These are phyloP conservation scores for Dendrocalamus latiflorus DNA, from an alignment of 202 grass and related monocot species.

Conservation along the genomic window DNA sequence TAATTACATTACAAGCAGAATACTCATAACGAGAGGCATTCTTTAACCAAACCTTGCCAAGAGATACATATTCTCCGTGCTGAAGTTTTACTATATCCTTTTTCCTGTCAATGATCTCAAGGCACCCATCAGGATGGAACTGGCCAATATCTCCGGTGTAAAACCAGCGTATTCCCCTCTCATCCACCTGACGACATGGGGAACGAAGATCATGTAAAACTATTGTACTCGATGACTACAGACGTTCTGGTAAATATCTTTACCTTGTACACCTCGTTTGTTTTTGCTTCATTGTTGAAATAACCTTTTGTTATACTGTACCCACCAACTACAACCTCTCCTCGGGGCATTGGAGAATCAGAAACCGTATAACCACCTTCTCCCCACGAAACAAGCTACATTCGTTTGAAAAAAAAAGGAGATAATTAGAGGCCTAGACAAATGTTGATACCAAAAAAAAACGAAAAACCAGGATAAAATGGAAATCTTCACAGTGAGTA, in stretches of 20 bases:
- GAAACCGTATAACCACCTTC: constrained; percentile 74
- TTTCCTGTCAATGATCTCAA: constrained; percentile 88
- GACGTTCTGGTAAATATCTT: not conserved
- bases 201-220: constrained; percentile 9
- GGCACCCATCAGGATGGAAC: constrained; percentile 80
- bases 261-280: constrained; percentile 80
- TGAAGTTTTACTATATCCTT: constrained; percentile 98
- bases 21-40: not conserved
- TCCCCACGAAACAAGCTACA: constrained; percentile 71
- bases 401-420: not conserved
- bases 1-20: constrained; percentile 16
- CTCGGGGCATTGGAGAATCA: constrained; percentile 78
- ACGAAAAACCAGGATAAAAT: not conserved
- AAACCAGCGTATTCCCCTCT: constrained; percentile 71
- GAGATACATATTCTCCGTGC: constrained; percentile 89
- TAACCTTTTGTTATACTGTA: constrained; percentile 74
- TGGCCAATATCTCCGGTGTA: constrained; percentile 86
- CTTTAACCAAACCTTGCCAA: constrained; percentile 66
- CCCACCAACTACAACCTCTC: constrained; percentile 73
- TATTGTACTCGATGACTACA: not conserved
- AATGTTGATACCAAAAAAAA: not conserved
- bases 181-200: constrained; percentile 53
- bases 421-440: not conserved
- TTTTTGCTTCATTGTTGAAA: constrained; percentile 81
- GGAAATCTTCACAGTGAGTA: not conserved